Evolutionary conservation across 148 eudicot species (phyloP), one percentile per base, ranked within the genome.

Genomic region (Diospyros lotus): DNA sequence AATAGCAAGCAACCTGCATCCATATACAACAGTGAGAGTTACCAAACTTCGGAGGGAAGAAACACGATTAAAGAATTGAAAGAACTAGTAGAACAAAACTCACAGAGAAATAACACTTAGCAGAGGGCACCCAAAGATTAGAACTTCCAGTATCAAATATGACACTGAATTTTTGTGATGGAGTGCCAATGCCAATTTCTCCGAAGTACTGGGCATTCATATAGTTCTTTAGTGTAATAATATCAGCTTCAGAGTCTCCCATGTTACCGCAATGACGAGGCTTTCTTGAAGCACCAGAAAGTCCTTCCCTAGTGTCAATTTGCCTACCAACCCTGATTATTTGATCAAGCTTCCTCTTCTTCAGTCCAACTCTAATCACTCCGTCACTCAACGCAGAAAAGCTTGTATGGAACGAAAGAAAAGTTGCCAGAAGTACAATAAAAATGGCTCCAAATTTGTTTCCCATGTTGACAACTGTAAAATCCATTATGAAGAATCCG

Each of bases 81-180:
- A 46, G 2, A 64, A 77, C n/a, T 43, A 58, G 17, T 18, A 60
- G 14, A 53, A 28, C 59, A 64, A 40, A 56, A 86, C 92, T 88
- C 81, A 93, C 98, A 48, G 94, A 93, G 62, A 93, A 84, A 64
- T 85, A 86, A 77, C 98, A 93, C 81, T 91, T 91, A 51, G 89
- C 82, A 58, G 96, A 93, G 28, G 97, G 98, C 78, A 91, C 91
- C 97, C 97, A 93, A 66, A 93, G 90, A 80, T 91, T 91, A 50
- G 98, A 93, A 78, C 97, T 93, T 77, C 98, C 98, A 6, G 94
- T 93, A 82, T 93, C 98, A 61, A 93, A 93, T 66, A 93, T 84
- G 74, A 93, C 98, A 18, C 90, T 89, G 80, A 93, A 91, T 50
- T 86, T 93, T 73, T 93, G 98, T 48, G 94, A 83, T 41, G 98